Conservation (phyloP, 441 rosid species). For the Gossypium trilobum region DNA sequence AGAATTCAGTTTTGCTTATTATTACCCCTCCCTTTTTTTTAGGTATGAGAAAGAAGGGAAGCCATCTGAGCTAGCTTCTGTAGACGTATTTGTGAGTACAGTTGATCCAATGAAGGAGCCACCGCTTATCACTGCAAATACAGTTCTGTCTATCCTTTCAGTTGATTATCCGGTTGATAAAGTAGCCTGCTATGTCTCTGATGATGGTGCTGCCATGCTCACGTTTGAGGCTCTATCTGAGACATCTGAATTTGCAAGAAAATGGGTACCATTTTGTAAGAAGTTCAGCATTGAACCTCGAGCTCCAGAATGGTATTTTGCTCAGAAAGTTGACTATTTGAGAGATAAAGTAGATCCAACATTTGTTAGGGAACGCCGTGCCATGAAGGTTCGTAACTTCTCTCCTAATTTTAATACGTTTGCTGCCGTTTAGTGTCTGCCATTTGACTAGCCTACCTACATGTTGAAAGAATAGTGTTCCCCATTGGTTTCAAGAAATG, state of each 20-base stretch:
- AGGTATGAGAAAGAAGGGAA: conserved; percentile 95
- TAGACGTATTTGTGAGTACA: conserved; percentile 85
- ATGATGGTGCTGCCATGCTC: conserved; percentile 98
- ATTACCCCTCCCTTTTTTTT: conserved; percentile 2
- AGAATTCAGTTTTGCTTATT: not conserved
- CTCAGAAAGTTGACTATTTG: conserved; percentile 77
- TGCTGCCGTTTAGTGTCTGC: not conserved
- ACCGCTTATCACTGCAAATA: conserved; percentile 93
- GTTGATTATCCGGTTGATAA: conserved; percentile 90
- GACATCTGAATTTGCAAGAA: conserved; percentile 87
- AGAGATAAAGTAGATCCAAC: conserved; percentile 70
- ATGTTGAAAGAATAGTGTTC: not conserved
- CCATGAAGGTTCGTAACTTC: conserved; percentile 63
- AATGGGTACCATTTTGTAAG: conserved; percentile 97
- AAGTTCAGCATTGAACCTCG: conserved; percentile 77
- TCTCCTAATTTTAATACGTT: not conserved
- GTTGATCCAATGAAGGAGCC: conserved; percentile 97
- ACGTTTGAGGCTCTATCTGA: conserved; percentile 94
- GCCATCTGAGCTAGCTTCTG: conserved; percentile 54
- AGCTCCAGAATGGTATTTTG: conserved; percentile 93
- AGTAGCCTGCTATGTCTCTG: conserved; percentile 93
- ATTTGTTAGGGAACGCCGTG: conserved; percentile 74
- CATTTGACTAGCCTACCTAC: not conserved
- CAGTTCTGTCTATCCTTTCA: conserved; percentile 85
- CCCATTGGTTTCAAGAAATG: conserved; percentile 11